phyloP scores from a whole-genome alignment of 805 yeast species.

The Spathaspora boniae region DNA sequence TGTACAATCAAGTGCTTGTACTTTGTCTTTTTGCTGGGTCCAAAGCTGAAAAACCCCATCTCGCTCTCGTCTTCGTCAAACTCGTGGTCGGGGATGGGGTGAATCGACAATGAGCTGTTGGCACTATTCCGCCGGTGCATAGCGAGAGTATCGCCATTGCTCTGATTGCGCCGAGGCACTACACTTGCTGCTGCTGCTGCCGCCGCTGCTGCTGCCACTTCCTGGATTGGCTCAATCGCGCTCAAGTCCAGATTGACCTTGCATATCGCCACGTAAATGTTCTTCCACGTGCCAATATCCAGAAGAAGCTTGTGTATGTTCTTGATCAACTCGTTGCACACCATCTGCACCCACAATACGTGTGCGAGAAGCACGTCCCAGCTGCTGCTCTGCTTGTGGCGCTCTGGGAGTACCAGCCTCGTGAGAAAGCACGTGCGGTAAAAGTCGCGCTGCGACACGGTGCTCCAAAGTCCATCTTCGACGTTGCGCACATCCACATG shows the following conservation, averaged over 20 bases:
- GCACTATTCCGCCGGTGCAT: conserved; percentile 16
- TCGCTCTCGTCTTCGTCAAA: conserved; percentile 15
- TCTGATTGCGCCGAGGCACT: background rate
- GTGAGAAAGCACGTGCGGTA: background rate
- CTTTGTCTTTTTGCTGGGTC: conserved; percentile 49
- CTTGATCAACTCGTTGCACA: conserved; percentile 16
- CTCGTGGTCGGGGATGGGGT: conserved; percentile 10
- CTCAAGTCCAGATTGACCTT: conserved; percentile 26
- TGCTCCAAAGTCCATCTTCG: conserved; percentile 13
- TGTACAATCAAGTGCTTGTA: conserved; percentile 42
- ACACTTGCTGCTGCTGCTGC: conserved; percentile 1
- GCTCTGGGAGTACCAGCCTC: conserved; percentile 1
- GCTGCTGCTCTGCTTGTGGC: background rate
- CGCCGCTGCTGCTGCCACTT: background rate
- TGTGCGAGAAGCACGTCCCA: conserved; percentile 3
- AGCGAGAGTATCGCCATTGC: conserved; percentile 1
- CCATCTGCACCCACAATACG: conserved; percentile 7
- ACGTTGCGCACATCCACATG: conserved; percentile 26
- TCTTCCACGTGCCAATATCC: conserved; percentile 30
- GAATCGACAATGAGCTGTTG: conserved; percentile 14
- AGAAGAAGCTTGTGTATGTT: conserved; percentile 20
- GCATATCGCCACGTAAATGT: conserved; percentile 22
- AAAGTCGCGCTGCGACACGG: background rate
- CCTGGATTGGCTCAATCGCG: conserved; percentile 17
- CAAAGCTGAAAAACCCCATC: conserved; percentile 30